Base-by-base conservation (phyloP, 1,139 yeast species). In the Saccharomycopsis hybrid region DNA sequence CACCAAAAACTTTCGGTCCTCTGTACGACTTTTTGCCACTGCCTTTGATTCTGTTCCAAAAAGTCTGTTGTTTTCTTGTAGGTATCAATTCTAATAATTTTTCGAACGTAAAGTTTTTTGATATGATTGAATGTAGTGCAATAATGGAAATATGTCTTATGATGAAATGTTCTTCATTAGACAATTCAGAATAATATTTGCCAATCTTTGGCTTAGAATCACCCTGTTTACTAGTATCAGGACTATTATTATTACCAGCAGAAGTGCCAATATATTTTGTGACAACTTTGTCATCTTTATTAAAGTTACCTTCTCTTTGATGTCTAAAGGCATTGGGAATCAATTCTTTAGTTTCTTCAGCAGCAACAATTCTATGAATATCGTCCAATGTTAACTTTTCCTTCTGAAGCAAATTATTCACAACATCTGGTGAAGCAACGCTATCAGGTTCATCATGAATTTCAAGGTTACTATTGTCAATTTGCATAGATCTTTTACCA, bases 301-400 rank as follows among this genome's bases (percentile, higher is more conserved):
- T 11, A 8, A 38, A 7, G 27, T 42, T 18, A 4, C 9, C 30
- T n/a, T 40, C 33, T 55, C 73, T 72, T 58, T 82, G 89, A 62
- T 81, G 90, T 56, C 81, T 78, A 67, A 81, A 86, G 0, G 95
- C 92, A 64, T 85, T 85, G 4, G 95, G 95, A 53, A 96, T 76
- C 61, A 87, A 84, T 57, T 88, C 96, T 56, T 97, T 74, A 0
- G 97, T 96, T 65, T 90, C 97, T 61, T 92, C 97, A 28, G 96
- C 95, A 2, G 97, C 96, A 9, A 92, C 97, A 61, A 92, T 90
- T 58, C 97, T 76, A 4, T 97, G 96, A 58, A 92, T 92, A 67
- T 92, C 99, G 65, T 92, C 98, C 60, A 92, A 74, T 0, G 97
- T 90, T 51, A 92, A 83, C 59, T 86, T 86, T 59, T 90, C 95